phyloP scores from a whole-genome alignment of 2,329 filamentous ascomycete species.

The Xylogone sp. region DNA sequence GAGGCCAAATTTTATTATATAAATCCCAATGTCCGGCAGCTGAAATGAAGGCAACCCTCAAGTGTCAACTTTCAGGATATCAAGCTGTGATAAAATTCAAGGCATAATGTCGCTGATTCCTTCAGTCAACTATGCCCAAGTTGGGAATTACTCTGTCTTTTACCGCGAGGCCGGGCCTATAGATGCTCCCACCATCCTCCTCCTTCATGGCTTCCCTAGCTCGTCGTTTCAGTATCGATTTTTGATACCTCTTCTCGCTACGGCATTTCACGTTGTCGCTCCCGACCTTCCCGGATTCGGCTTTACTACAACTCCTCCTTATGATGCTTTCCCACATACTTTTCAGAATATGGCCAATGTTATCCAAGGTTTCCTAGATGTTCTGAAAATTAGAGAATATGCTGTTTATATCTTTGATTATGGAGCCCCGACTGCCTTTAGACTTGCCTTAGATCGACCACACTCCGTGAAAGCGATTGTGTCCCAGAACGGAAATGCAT shows the following conservation, averaged over 20 bases:
- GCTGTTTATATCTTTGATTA: background rate
- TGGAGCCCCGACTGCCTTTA: background rate
- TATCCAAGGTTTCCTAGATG: background rate
- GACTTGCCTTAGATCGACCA: conserved; percentile 36
- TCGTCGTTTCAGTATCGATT: background rate
- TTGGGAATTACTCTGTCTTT: too few relatives aligned
- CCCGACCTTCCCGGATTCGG: background rate
- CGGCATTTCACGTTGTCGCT: background rate
- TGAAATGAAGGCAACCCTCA: too few relatives aligned
- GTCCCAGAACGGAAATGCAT: conserved; percentile 56
- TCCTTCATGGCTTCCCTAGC: background rate
- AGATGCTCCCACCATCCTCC: background rate
- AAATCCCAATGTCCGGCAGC: too few relatives aligned
- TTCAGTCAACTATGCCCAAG: too few relatives aligned
- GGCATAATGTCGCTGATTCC: too few relatives aligned
- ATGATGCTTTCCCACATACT: background rate
- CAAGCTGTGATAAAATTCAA: too few relatives aligned
- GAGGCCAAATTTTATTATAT: too few relatives aligned
- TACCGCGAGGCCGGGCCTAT: background rate
- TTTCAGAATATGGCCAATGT: background rate
- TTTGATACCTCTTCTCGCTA: background rate
- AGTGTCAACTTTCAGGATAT: too few relatives aligned
- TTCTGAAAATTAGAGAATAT: background rate
- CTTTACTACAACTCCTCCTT: background rate
- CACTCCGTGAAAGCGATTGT: conserved; percentile 46